A percentile compares a stretch with the other conserved stretches of the same genome.
These are phyloP conservation scores for Paspalum notatum DNA, from an alignment of 176 grass and related monocot species.

Conservation along the genomic window DNA sequence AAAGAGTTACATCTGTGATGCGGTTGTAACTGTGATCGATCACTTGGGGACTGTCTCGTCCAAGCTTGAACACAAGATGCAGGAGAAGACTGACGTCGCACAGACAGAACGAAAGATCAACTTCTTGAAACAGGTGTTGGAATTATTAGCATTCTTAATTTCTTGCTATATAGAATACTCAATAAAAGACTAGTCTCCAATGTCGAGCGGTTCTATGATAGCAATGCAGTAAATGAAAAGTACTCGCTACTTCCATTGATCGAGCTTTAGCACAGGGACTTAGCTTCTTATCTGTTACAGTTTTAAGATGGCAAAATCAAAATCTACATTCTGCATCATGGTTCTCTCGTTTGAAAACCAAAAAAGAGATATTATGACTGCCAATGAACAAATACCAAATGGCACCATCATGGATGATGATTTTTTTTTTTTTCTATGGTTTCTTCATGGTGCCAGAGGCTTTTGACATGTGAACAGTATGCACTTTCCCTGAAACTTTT, in stretches of 20 bases:
- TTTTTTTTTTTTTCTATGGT: background rate
- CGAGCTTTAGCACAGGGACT: background rate
- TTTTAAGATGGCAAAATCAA: background rate
- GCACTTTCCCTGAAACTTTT: slow-evolving; percentile 49
- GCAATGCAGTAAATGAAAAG: too few species aligned
- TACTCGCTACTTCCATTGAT: background rate
- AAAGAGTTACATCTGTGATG: slow-evolving; percentile 80
- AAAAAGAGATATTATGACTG: background rate
- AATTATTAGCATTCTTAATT: background rate
- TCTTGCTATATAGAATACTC: background rate
- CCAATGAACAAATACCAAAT: background rate
- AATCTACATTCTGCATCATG: background rate
- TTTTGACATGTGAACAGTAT: slow-evolving; percentile 84
- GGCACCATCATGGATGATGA: background rate
- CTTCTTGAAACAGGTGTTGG: slow-evolving; percentile 80
- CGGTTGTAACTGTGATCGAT: slow-evolving; percentile 79
- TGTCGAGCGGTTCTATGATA: background rate
- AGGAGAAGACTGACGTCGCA: slow-evolving; percentile 49
- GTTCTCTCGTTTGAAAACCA: background rate
- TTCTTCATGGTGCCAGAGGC: slow-evolving; percentile 64
- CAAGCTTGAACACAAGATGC: slow-evolving; percentile 71
- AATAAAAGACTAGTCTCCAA: background rate
- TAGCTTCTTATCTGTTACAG: background rate
- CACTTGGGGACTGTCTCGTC: slow-evolving; percentile 88
- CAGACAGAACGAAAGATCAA: slow-evolving; percentile 66